Conservation (phyloP, 2,329 filamentous ascomycete genomes). For the Botrytis squamosa region DNA sequence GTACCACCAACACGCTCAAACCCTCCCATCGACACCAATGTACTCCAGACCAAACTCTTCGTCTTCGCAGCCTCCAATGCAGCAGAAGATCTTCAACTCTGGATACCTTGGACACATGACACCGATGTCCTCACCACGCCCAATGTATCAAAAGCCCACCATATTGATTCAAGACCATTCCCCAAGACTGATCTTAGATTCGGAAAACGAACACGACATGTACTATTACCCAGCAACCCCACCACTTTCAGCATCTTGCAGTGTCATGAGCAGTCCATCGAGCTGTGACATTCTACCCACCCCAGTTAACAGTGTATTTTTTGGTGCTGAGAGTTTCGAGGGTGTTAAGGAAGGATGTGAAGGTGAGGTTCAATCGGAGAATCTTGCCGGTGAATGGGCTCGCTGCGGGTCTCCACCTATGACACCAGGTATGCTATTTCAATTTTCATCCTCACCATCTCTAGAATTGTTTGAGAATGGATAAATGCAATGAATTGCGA, state of each 20-base stretch:
- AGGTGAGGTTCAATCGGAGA: constrained; percentile 67
- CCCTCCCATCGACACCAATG: constrained; percentile 61
- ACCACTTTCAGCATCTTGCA: constrained; percentile 80
- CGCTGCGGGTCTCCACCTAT: constrained; percentile 78
- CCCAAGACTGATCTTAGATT: constrained; percentile 66
- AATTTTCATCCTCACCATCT: not conserved
- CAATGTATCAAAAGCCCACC: constrained; percentile 70
- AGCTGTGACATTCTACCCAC: constrained; percentile 75
- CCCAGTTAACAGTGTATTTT: constrained; percentile 79
- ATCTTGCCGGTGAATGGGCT: constrained; percentile 73
- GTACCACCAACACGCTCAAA: constrained; percentile 52
- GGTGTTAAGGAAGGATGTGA: constrained; percentile 71
- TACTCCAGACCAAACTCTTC: constrained; percentile 66
- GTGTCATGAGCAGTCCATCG: constrained; percentile 82
- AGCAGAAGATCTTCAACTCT: constrained; percentile 36
- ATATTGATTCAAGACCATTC: constrained; percentile 63
- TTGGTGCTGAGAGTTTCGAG: constrained; percentile 65
- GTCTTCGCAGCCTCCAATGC: constrained; percentile 56
- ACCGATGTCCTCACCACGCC: constrained; percentile 72
- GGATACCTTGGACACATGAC: constrained; percentile 53
- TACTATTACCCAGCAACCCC: constrained; percentile 82
- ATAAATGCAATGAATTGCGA: not conserved
- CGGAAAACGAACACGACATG: constrained; percentile 63
- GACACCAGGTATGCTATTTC: constrained; percentile 74
- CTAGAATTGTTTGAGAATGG: not conserved